Evolutionary conservation across 179 eudicot species (phyloP), one percentile per base, ranked within the genome.

Genomic region (Nepenthes alata): DNA sequence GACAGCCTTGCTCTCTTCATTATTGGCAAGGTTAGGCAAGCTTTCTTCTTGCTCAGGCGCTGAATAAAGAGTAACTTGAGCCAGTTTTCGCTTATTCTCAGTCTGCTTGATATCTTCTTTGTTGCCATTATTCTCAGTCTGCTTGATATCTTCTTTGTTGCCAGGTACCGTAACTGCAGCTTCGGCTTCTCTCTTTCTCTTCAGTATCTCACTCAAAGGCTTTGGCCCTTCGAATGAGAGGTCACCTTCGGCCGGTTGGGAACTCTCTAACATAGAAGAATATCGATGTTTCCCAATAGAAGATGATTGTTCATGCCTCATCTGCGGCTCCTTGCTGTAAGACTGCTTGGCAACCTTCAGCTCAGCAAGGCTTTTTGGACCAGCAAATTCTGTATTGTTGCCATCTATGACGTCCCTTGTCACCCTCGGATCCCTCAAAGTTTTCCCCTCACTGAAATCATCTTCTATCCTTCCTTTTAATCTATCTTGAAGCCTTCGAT

Each of bases 191-290:
- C 85, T 86, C 69, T 91, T 91, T 45, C 89, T 74, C 84, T 91
- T 91, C 66, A 91, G 67, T 72, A 91, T 91, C 85, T 91, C 98
- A 58, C 88, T 76, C 53, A 91, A 67, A 37, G 98, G 91, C 75
- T 86, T 91, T 41, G 98, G 98, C 35, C 96, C 96, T 66, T 86
- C 98, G 71, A 91, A 88, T n/a, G 87, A 70, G 48, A 68, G 37
- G 72, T 68, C 77, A 16, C 67, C 76, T 48, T 75, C 88, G 38
- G 67, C 55, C 61, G 78, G 74, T 35, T 59, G 59, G 59, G 80
- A 70, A 51, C 78, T 63, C 37, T 77, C 88, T 15, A 67, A 62
- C 58, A 71, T 70, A 0, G 70, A 59, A 0, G 70, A 59, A 64
- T 70, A 77, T 63, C 80, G 84, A 58, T 83, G 76, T 72, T 84